Evolutionary conservation across 495 filamentous ascomycete genomes (phyloP).

Genomic region (Neurospora sp.): DNA sequence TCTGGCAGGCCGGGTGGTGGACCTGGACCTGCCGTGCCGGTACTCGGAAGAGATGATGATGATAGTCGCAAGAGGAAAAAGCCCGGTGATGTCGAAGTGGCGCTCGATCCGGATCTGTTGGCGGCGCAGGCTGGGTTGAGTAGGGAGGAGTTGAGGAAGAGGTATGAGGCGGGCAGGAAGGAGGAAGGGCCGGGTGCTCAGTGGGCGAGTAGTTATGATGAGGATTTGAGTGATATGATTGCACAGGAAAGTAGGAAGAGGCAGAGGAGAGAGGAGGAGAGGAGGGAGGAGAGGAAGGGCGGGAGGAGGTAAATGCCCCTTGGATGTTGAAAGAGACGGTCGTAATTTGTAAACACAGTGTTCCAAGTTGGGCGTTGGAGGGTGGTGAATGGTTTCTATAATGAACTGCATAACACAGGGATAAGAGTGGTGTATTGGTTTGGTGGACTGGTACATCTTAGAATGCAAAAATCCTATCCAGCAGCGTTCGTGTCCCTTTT

Average conservation of each 20-base stretch:
- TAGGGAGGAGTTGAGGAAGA: conserved; percentile 43
- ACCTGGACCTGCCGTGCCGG: conserved; percentile 19
- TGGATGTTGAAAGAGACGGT: background rate
- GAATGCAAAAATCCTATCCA: too few relatives aligned
- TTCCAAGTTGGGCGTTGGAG: background rate
- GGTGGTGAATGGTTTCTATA: background rate
- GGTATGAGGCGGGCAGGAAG: conserved; percentile 68
- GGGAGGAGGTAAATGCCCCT: background rate
- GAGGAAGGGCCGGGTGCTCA: conserved; percentile 54
- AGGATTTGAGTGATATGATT: conserved; percentile 95
- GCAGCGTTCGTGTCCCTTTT: too few relatives aligned
- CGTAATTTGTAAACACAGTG: background rate
- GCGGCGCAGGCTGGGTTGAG: conserved; percentile 58
- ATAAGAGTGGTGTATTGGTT: background rate
- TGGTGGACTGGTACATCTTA: background rate
- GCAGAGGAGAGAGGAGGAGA: conserved; percentile 76
- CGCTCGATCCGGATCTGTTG: conserved; percentile 73
- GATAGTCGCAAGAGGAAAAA: conserved; percentile 76
- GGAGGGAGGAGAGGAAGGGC: conserved; percentile 38
- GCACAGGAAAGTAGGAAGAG: conserved; percentile 84
- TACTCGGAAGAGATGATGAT: conserved; percentile 74
- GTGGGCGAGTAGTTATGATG: conserved; percentile 61
- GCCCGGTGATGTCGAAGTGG: conserved; percentile 88
- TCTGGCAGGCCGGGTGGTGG: conserved; percentile 20
- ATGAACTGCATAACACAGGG: background rate